Conservation (phyloP, 345 rosid genomes). For the Melaleuca alternifolia region DNA sequence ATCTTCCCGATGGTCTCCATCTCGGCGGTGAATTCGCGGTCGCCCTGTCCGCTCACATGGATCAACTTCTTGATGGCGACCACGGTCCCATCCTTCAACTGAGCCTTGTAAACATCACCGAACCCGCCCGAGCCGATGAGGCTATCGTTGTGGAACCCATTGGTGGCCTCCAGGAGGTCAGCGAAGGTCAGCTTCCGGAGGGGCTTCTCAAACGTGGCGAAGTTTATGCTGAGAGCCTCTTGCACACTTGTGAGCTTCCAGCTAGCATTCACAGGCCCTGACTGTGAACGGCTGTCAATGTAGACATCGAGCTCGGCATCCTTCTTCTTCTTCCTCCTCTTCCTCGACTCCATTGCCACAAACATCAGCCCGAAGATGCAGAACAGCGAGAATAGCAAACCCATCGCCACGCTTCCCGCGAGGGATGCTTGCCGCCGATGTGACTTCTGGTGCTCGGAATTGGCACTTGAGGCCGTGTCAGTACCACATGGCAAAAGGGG, state of each 20-base stretch:
- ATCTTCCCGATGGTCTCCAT: slow-evolving; percentile 98
- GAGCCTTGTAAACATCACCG: slow-evolving; percentile 92
- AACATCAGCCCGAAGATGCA: slow-evolving; percentile 65
- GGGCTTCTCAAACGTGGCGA: slow-evolving; percentile 82
- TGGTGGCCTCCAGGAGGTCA: slow-evolving; percentile 89
- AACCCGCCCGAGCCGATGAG: slow-evolving; percentile 95
- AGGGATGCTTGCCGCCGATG: slow-evolving; percentile 41
- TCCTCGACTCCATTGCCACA: slow-evolving; percentile 52
- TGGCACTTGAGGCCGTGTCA: slow-evolving; percentile 2
- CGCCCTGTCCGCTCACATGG: slow-evolving; percentile 95
- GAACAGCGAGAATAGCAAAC: slow-evolving; percentile 64
- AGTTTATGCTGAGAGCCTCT: slow-evolving; percentile 80
- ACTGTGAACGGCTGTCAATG: slow-evolving; percentile 49
- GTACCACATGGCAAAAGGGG: slow-evolving; percentile 55
- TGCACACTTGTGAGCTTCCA: slow-evolving; percentile 66
- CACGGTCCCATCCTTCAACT: slow-evolving; percentile 69
- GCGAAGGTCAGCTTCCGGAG: slow-evolving; percentile 76
- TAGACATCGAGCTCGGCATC: slow-evolving; percentile 45
- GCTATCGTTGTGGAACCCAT: slow-evolving; percentile 74
- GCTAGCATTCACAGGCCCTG: slow-evolving; percentile 53
- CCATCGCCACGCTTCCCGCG: slow-evolving; percentile 79
- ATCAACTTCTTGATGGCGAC: slow-evolving; percentile 95
- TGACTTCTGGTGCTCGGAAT: slow-evolving; percentile 40
- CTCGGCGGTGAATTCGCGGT: slow-evolving; percentile 88
- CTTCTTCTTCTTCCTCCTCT: slow-evolving; percentile 65